Conservation (phyloP, 2,329 filamentous ascomycete species). For the Dryadomyces quercus-mongolicae region DNA sequence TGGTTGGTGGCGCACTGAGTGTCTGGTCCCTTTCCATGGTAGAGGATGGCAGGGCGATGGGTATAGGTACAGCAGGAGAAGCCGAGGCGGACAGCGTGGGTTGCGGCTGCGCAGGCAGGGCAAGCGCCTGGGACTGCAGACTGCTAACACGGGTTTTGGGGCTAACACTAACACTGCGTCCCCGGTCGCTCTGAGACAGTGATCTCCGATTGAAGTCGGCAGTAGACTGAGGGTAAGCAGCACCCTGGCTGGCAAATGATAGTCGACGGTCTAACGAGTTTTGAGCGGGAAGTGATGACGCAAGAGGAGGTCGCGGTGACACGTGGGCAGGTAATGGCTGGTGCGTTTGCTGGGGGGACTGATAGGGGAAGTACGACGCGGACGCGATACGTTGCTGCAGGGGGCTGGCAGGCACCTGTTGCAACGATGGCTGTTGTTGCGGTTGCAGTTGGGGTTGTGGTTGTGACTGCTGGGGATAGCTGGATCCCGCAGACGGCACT, state of each 20-base stretch:
- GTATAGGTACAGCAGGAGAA: background rate
- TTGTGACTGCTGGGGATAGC: background rate
- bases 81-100: background rate
- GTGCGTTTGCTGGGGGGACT: background rate
- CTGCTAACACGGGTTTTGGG: slow-evolving; percentile 58
- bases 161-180: slow-evolving; percentile 62
- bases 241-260: slow-evolving; percentile 11
- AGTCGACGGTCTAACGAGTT: slow-evolving; percentile 1
- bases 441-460: background rate
- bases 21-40: slow-evolving; percentile 14
- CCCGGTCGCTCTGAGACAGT: slow-evolving; percentile 49
- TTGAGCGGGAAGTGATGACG: slow-evolving; percentile 20
- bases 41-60: background rate
- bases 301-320: background rate
- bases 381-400: background rate
- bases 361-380: slow-evolving; percentile 16
- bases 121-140: slow-evolving; percentile 31
- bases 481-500: slow-evolving; percentile 11
- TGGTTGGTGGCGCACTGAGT: slow-evolving; percentile 27
- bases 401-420: slow-evolving; percentile 7
- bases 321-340: background rate
- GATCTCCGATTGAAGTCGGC: slow-evolving; percentile 29
- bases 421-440: slow-evolving; percentile 5
- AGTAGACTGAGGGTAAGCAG: slow-evolving; percentile 29
- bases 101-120: background rate